phyloP scores from a whole-genome alignment of 1,139 yeast genomes.

The Pichia norvegensis region DNA sequence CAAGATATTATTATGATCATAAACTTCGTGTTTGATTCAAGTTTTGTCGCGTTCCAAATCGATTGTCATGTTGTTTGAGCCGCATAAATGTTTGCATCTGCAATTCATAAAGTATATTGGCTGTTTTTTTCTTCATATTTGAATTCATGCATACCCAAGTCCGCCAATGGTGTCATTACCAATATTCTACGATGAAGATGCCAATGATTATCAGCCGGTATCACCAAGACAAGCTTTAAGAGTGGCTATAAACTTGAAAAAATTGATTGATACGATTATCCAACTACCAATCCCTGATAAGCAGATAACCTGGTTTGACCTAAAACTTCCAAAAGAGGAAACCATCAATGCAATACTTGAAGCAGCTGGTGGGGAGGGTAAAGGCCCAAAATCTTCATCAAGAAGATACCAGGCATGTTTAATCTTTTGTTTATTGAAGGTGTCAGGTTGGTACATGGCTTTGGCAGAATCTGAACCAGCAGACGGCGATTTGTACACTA shows the following conservation, averaged over 20 bases:
- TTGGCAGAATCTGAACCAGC: constrained; percentile 54
- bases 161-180: not conserved
- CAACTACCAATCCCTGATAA: constrained; percentile 52
- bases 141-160: not conserved
- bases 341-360: constrained; percentile 54
- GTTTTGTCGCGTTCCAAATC: no score
- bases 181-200: constrained; percentile 45
- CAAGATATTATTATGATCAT: no score
- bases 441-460: constrained; percentile 70
- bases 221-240: constrained; percentile 64
- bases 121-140: no score
- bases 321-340: constrained; percentile 52
- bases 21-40: no score
- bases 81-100: no score
- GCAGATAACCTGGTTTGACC: constrained; percentile 48
- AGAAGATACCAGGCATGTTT: constrained; percentile 60
- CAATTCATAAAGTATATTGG: no score
- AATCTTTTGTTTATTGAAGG: constrained; percentile 63
- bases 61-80: no score
- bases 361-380: constrained; percentile 79
- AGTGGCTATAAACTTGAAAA: constrained; percentile 66
- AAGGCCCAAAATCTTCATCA: constrained; percentile 46
- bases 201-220: constrained; percentile 36
- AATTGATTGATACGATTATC: constrained; percentile 60
- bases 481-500: constrained; percentile 54